A percentile compares a stretch with the other conserved stretches of the same genome.
These are phyloP conservation scores for Zymoseptoria crescenta DNA, from an alignment of 2,329 filamentous ascomycete genomes.

Conservation along the genomic window DNA sequence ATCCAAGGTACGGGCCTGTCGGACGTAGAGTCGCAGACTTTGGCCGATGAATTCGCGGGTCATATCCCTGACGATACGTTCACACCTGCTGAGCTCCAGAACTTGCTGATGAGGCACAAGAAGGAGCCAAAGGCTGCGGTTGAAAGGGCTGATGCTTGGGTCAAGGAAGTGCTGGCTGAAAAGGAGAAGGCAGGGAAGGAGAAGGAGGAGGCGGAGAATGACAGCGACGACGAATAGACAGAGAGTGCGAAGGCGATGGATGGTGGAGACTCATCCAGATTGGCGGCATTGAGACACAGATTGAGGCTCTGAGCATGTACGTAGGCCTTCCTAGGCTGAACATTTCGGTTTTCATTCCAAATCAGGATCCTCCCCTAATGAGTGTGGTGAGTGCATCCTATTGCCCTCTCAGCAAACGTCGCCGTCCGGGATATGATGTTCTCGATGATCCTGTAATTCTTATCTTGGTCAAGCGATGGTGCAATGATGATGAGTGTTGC, in stretches of 20 bases:
- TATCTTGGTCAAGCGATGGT: too few species aligned
- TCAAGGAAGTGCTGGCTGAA: slow-evolving; percentile 25
- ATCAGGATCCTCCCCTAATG: too few species aligned
- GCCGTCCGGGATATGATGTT: too few species aligned
- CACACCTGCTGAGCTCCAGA: slow-evolving; percentile 47
- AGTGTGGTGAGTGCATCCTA: too few species aligned
- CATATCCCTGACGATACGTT: slow-evolving; percentile 41
- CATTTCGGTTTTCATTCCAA: too few species aligned
- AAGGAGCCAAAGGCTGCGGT: slow-evolving; percentile 41
- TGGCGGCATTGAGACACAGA: neutral
- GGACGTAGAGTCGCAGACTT: slow-evolving; percentile 28
- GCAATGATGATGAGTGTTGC: too few species aligned
- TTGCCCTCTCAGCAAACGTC: too few species aligned
- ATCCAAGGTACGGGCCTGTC: slow-evolving; percentile 6
- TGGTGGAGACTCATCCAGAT: neutral
- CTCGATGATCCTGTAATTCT: too few species aligned
- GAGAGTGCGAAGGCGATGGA: neutral
- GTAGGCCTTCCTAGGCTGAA: too few species aligned
- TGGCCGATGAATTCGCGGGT: slow-evolving; percentile 41
- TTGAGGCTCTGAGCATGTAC: neutral
- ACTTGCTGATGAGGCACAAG: slow-evolving; percentile 45
- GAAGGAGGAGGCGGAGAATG: slow-evolving; percentile 5
- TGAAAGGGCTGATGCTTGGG: slow-evolving; percentile 38
- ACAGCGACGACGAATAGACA: slow-evolving; percentile 3
- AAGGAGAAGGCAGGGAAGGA: slow-evolving; percentile 18